Evolutionary conservation across 139 green algal species (phyloP).

Genomic region (Chlorella sp.): DNA sequence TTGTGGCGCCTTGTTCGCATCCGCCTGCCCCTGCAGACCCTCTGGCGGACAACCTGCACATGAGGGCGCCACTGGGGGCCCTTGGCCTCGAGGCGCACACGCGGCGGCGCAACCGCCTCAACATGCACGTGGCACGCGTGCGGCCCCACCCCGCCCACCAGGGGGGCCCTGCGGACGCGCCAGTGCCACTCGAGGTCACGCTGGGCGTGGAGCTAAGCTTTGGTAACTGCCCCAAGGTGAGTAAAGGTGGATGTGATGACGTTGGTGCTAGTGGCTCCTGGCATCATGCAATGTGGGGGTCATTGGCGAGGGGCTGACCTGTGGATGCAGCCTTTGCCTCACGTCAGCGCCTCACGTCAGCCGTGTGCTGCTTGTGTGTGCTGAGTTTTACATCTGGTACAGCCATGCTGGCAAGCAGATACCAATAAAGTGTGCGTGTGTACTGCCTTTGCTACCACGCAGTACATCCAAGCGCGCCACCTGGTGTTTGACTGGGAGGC

Average conservation of each 20-base stretch:
- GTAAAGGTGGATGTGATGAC: neutral
- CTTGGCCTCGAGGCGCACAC: constrained; percentile 36
- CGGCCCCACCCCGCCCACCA: neutral
- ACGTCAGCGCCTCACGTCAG: neutral
- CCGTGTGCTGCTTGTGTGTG: neutral
- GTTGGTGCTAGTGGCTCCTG: neutral
- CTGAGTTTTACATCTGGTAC: neutral
- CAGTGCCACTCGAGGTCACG: neutral
- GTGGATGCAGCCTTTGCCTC: neutral
- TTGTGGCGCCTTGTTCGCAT: neutral
- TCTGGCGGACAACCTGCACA: neutral
- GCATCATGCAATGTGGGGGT: neutral
- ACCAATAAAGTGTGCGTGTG: neutral
- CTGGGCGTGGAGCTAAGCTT: constrained; percentile 18
- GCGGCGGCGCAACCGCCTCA: constrained; percentile 41
- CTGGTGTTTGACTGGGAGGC: neutral
- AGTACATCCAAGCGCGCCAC: constrained; percentile 1
- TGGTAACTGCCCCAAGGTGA: constrained; percentile 36
- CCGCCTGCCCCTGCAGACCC: neutral
- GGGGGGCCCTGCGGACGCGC: too few relatives aligned
- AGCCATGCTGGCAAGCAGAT: neutral
- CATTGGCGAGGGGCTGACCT: neutral
- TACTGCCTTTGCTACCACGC: neutral
- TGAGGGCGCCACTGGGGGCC: constrained; percentile 8
- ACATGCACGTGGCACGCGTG: constrained; percentile 7